Percentiles rank a stretch among this genome's conserved stretches.
phyloP scores from a whole-genome alignment of 1,139 yeast genomes.

The Geotrichum fermentans region DNA sequence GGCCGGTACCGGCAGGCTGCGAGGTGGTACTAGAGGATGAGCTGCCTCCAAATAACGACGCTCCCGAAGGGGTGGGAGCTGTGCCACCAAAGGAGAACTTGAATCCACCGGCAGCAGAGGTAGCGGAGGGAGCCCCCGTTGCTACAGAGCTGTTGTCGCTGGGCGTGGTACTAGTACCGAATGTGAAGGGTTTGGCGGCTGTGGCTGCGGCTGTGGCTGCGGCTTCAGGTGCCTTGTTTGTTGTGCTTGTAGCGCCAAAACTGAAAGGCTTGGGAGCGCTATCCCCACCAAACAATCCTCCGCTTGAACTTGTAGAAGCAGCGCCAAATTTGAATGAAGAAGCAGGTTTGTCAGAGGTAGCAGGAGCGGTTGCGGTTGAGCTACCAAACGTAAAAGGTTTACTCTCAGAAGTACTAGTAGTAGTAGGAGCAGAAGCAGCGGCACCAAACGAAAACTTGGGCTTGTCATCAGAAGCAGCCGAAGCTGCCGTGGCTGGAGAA shows the following conservation, averaged over 20 bases:
- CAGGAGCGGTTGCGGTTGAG: slow-evolving; percentile 12
- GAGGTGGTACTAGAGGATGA: neutral
- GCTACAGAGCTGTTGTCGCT: too few relatives aligned
- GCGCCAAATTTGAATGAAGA: slow-evolving; percentile 9
- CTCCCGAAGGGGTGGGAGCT: too few relatives aligned
- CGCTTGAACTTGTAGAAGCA: neutral
- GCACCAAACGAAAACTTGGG: slow-evolving; percentile 32
- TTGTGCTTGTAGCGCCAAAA: slow-evolving; percentile 2
- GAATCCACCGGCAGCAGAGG: neutral
- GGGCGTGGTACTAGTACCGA: too few relatives aligned
- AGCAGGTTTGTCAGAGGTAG: neutral
- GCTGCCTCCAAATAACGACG: too few relatives aligned
- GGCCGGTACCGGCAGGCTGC: neutral
- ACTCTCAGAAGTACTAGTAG: slow-evolving; percentile 10
- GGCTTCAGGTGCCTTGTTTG: neutral
- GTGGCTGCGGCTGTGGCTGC: too few relatives aligned
- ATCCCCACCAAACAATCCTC: neutral
- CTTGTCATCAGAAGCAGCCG: slow-evolving; percentile 9
- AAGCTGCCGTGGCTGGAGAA: slow-evolving; percentile 5
- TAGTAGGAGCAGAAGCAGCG: slow-evolving; percentile 19
- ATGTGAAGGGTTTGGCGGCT: slow-evolving; percentile 28
- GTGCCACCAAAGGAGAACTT: slow-evolving; percentile 3
- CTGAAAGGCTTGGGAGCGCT: neutral
- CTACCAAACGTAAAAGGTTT: slow-evolving; percentile 26
- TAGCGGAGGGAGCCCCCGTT: neutral